These are phyloP conservation scores for Nemania bipapillata DNA, from an alignment of 2,329 filamentous ascomycete genomes.

Conservation along the genomic window DNA sequence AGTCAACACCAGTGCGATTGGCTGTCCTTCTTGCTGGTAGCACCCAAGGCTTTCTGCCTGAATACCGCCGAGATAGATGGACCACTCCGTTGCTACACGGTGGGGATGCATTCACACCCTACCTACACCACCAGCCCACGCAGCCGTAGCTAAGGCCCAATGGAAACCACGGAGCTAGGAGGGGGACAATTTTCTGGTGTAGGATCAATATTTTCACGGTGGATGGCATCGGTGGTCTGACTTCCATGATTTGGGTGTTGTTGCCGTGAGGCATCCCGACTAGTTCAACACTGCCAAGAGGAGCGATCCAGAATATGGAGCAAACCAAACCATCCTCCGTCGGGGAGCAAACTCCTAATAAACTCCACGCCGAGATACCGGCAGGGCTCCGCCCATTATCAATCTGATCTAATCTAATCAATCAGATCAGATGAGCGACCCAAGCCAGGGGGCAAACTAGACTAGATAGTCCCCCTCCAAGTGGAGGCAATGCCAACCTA, in stretches of 20 bases:
- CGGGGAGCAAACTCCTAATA: background rate
- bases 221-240: conserved; percentile 1
- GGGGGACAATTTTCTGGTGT: background rate
- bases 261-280: background rate
- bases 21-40: background rate
- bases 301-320: background rate
- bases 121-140: background rate
- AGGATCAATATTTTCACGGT: conserved; percentile 2
- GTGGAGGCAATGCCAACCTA: conserved; percentile 19
- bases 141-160: background rate
- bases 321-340: background rate
- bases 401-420: conserved; percentile 38
- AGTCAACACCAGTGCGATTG: conserved; percentile 14
- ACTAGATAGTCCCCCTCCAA: background rate
- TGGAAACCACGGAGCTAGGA: background rate
- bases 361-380: background rate
- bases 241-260: background rate
- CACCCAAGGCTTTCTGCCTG: conserved; percentile 29
- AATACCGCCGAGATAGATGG: conserved; percentile 19
- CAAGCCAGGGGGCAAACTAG: no score
- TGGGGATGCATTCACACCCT: background rate
- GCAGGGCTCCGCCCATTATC: conserved; percentile 20
- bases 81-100: conserved; percentile 10
- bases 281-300: conserved; percentile 12
- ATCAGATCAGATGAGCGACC: conserved; percentile 23